Evolutionary conservation across 1,284 basidiomycete genomes (phyloP), one percentile per base, ranked within the genome.

Genomic region (Trametes hirsuta): DNA sequence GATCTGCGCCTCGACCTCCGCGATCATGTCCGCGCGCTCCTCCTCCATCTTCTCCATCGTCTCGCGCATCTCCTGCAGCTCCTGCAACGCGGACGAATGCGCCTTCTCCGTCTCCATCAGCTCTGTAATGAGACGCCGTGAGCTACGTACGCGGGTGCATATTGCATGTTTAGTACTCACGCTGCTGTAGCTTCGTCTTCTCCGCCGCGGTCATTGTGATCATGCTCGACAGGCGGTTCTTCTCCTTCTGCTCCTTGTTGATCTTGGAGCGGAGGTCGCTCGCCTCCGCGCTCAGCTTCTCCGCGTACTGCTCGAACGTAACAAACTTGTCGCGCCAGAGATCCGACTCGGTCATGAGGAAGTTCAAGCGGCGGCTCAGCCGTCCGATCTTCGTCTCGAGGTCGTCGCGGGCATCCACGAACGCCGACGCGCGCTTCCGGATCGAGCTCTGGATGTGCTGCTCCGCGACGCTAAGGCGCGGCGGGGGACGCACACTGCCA

Each of bases 301-400:
- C 93, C n/a, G 93, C 93, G 68, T 95, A 93, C 75, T 91, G 88
- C 74, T 95, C 93, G 67, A 95, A 95, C 25, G 91, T 91, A 44
- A 94, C 91, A 68, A 95, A 95, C 74, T 95, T 95, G 76, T 93
- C 91, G 63, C 93, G 81, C 93, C 93, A 95, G 45, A 95, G 78
- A 71, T 95, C 93, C 14, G 86, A 88, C 75, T 95, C 93, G 5
- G 91, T 93, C 91, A 95, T 94, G 67, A 95, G 79, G 80, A 95
- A 95, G 76, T 95, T 94, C 65, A 95, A 83, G 42, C 93, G 82
- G 61, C 91, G 84, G 46, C 88, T 90, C 40, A 94, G 80, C 47
- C 91, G 85, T 39, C 91, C 91, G 65, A 94, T 93, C 81, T 94
- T 95, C 54, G 91, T 91, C 79, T 95, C 94, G 25, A 95, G 83